Conservation (phyloP, 495 filamentous ascomycete genomes). For the Xylaria intraflava region DNA sequence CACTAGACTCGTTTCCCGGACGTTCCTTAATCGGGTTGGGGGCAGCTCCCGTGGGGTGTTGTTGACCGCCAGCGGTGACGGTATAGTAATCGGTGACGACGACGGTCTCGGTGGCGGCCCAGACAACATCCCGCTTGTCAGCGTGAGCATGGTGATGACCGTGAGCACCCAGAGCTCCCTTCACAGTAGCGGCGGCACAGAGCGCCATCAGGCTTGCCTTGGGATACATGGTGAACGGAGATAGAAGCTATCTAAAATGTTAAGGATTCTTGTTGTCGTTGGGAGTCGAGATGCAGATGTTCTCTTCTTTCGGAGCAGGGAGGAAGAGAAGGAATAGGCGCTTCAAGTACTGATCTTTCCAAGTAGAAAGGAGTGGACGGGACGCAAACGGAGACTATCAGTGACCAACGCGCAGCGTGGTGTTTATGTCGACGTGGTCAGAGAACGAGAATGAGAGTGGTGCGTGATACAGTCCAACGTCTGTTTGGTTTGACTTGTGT, state of each 20-base stretch:
- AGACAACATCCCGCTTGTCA: constrained; percentile 23
- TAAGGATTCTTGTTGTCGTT: background rate
- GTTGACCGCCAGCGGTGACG: constrained; percentile 14
- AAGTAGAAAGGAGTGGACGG: no score
- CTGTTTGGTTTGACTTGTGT: no score
- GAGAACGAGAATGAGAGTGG: no score
- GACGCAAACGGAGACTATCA: no score
- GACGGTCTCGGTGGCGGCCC: constrained; percentile 22
- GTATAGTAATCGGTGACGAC: constrained; percentile 24
- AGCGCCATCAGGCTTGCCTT: constrained; percentile 25
- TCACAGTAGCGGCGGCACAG: constrained; percentile 21
- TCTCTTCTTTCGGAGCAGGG: no score
- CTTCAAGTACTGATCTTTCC: no score
- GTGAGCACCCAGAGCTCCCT: constrained; percentile 17
- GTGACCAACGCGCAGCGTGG: no score
- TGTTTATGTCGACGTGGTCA: no score
- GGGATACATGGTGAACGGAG: constrained; percentile 18
- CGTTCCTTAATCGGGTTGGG: background rate
- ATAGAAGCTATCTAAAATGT: background rate
- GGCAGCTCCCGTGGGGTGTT: constrained; percentile 3
- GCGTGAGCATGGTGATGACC: constrained; percentile 23
- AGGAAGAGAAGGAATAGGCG: no score
- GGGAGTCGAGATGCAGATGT: background rate
- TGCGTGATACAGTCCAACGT: no score
- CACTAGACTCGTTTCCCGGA: constrained; percentile 4